Evolutionary conservation across 176 grass and related monocot species (phyloP).

Genomic region (Paspalum vaginatum): DNA sequence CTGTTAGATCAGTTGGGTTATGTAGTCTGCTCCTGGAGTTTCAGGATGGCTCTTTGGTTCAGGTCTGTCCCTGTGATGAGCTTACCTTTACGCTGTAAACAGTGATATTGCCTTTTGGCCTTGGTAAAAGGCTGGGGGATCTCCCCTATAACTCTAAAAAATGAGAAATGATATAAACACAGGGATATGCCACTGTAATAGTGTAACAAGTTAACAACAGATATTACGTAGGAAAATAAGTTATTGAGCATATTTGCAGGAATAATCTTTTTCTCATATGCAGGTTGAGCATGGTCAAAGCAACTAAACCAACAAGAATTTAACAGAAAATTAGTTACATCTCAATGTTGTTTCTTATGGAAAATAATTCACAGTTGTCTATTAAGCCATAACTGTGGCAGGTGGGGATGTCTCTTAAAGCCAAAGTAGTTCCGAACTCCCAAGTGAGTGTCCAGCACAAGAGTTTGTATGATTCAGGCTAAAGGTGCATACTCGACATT

Average conservation of each 20-base stretch:
- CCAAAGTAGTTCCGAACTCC: neutral
- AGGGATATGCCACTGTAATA: neutral
- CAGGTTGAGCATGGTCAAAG: constrained; percentile 11
- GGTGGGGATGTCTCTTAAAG: neutral
- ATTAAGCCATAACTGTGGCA: neutral
- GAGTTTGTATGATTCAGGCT: neutral
- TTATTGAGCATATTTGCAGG: constrained; percentile 2
- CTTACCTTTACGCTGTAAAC: too few species aligned
- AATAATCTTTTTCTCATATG: neutral
- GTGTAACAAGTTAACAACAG: neutral
- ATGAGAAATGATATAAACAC: neutral
- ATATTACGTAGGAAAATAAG: neutral
- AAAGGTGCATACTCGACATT: constrained; percentile 12
- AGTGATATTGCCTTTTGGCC: too few species aligned
- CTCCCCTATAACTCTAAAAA: too few species aligned
- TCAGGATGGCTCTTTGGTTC: too few species aligned
- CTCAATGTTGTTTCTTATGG: neutral
- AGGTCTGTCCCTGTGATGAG: too few species aligned
- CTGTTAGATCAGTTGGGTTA: too few species aligned
- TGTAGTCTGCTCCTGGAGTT: too few species aligned
- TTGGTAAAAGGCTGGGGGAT: too few species aligned
- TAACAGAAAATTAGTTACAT: neutral
- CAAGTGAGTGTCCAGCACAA: constrained; percentile 11
- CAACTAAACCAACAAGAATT: neutral
- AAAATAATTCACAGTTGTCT: neutral